phyloP scores from a whole-genome alignment of 2,329 filamentous ascomycete genomes.

The Colletotrichum simmondsii region DNA sequence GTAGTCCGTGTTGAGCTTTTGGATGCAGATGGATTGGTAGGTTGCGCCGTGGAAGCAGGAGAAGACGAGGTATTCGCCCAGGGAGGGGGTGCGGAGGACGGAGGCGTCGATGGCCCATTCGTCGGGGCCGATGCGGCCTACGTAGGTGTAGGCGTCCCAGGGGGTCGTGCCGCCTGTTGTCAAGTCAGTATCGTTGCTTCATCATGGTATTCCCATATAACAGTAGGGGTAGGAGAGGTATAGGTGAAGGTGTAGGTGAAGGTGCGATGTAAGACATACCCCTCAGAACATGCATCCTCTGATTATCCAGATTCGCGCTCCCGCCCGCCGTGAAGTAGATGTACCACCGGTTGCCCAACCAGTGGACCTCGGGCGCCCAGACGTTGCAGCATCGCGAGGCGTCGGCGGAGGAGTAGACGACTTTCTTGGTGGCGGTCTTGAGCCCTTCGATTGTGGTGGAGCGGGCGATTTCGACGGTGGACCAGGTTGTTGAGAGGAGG shows the following conservation, averaged over 20 bases:
- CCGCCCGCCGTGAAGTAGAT: conserved; percentile 60
- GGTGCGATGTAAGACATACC: background rate
- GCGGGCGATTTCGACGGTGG: conserved; percentile 62
- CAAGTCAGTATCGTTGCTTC: no score
- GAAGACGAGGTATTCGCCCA: conserved; percentile 64
- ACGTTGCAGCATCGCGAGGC: conserved; percentile 54
- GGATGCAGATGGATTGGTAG: conserved; percentile 51
- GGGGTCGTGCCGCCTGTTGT: conserved; percentile 58
- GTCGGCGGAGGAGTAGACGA: conserved; percentile 60
- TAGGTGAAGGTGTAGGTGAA: fast-evolving
- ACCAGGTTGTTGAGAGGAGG: conserved; percentile 66
- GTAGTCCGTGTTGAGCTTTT: conserved; percentile 51
- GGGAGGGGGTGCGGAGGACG: conserved; percentile 57
- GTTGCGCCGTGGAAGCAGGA: conserved; percentile 59
- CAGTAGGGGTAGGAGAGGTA: no score
- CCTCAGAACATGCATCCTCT: conserved; percentile 57
- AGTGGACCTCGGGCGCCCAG: conserved; percentile 39
- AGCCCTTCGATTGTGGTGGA: conserved; percentile 64
- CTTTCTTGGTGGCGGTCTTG: conserved; percentile 61
- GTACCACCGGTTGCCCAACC: conserved; percentile 35
- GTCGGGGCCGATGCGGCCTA: conserved; percentile 56
- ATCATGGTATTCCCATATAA: no score
- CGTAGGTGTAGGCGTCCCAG: conserved; percentile 62
- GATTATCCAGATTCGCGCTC: conserved; percentile 56
- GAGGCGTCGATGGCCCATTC: conserved; percentile 66